Conservation (phyloP, 2,329 filamentous ascomycete species). For the Calonectria hongkongensis region DNA sequence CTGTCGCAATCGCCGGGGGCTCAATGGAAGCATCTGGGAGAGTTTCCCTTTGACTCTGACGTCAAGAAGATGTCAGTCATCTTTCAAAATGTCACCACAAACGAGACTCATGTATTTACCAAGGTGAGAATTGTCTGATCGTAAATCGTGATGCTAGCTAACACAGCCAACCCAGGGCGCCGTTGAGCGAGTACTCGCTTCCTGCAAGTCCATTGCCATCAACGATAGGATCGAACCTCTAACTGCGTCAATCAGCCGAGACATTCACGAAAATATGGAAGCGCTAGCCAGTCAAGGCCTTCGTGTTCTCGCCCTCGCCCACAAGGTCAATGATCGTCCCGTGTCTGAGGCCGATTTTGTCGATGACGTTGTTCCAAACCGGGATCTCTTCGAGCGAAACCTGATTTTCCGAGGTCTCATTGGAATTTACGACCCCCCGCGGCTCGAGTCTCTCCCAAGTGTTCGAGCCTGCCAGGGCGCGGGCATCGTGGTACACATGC, state of each 20-base stretch:
- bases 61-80: conserved; percentile 87
- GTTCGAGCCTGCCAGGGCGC: conserved; percentile 74
- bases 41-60: conserved; percentile 84
- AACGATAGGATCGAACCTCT: conserved; percentile 60
- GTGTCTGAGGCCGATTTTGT: conserved; percentile 56
- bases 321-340: conserved; percentile 40
- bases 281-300: conserved; percentile 77
- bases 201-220: conserved; percentile 71
- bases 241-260: conserved; percentile 63
- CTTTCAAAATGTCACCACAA: conserved; percentile 66
- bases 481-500: conserved; percentile 78
- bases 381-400: conserved; percentile 67
- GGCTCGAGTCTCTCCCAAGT: conserved; percentile 74
- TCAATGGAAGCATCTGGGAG: conserved; percentile 75
- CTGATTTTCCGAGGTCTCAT: conserved; percentile 79
- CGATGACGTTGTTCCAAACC: conserved; percentile 44
- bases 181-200: conserved; percentile 79
- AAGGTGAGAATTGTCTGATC: conserved; percentile 63
- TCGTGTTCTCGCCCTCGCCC: conserved; percentile 78
- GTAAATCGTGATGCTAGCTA: background rate
- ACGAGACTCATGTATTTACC: conserved; percentile 71
- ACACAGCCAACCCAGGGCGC: conserved; percentile 67
- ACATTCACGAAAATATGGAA: conserved; percentile 80
- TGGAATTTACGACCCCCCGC: conserved; percentile 81
- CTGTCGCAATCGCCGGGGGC: conserved; percentile 69